Evolutionary conservation across 2,329 filamentous ascomycete genomes (phyloP), one percentile per base, ranked within the genome.

Genomic region (Aaosphaeria arxii): DNA sequence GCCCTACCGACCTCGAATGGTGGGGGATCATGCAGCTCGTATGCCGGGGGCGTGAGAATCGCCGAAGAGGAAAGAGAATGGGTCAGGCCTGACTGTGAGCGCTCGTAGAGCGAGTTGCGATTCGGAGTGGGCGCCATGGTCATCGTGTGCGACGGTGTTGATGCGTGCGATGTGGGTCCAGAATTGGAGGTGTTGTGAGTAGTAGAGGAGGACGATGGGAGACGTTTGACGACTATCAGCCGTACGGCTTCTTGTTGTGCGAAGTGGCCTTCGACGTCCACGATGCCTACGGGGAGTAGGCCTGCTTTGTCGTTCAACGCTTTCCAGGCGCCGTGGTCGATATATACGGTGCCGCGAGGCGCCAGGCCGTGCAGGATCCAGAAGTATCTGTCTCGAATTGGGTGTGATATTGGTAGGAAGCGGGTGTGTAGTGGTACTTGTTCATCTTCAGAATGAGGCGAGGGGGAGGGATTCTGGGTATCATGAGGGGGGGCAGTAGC

Each of bases 311-410:
- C 84, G 11, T 84, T 75, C 3, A 97, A 79, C 1, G 92, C 94
- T 32, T 80, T 77, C 72, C 91, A 85, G 4, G 92, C 92, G 39
- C 94, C 94, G n/a, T 83, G 76, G 74, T 99, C 94, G 59, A 99
- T 95, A 73, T 89, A 97, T 29, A 99, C 68, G 2, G 87, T 95
- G 11, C 94, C 94, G 62, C 95, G 91, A 0, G 94, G 90, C 28
- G 86, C 85, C 7, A 96, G 83, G 7, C 92, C 94, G 71, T 99
- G 90, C 0, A 97, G 80, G 43, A 99, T 85, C 94, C 94, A 99
- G 78, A 99, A 97, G 66, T 94, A 91, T 52, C 92, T 87, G 68
- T 96, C 94, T 48, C 90, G 85, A 50, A 97, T 94, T 1, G 92
- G 91, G 29, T 88, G 84, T 0, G 81, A 77, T 7, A 90, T 90